Base-by-base conservation (phyloP, 768 basidiomycete species). In the Boletellus ananiceps region DNA sequence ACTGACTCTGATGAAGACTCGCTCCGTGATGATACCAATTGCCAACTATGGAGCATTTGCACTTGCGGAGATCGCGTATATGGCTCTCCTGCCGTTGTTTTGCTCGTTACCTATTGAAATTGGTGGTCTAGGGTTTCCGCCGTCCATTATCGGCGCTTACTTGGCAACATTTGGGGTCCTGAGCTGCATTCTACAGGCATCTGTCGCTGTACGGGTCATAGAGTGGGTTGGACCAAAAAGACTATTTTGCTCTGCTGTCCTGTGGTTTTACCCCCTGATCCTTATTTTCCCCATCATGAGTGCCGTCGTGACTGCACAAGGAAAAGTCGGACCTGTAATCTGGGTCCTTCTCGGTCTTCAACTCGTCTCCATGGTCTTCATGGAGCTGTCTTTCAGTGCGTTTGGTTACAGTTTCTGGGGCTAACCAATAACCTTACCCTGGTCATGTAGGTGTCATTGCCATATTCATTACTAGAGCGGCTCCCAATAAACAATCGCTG, bases 401-500 rank as follows among this genome's bases (percentile, higher is more conserved):
- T 66, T 2, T 31, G 3, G 7, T 25, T 19, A 19, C 23, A 2
- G 7, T 25, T 2, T 25, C 5, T 43, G n/a, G 3, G 1, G 19
- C 29, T 32, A 34, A 36, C 19, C 0, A 19, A 48, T 46, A 31
- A 27, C 35, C 49, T 59, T 16, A 56, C 39, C 13, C 13, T 29
- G 6, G 2, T n/a, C n/a, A 8, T 42, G 4, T 49, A 55, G 81
- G 73, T 16, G 75, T 75, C 40, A 73, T 78, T 14, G 77, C 76
- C 41, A 73, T 83, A 55, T 80, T 74, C 46, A 65, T 82, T 45
- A 81, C 75, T 2, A 70, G 71, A 21, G 75, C 78, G 2, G 69
- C 81, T 1, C 81, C 82, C 0, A 75, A 74, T 48, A 75, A 72
- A 46, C 68, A 67, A 18, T 76, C 79, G 0, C 69, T 84, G 4